Conservation (phyloP, 768 basidiomycete species). For the Lepiota subincarnata region DNA sequence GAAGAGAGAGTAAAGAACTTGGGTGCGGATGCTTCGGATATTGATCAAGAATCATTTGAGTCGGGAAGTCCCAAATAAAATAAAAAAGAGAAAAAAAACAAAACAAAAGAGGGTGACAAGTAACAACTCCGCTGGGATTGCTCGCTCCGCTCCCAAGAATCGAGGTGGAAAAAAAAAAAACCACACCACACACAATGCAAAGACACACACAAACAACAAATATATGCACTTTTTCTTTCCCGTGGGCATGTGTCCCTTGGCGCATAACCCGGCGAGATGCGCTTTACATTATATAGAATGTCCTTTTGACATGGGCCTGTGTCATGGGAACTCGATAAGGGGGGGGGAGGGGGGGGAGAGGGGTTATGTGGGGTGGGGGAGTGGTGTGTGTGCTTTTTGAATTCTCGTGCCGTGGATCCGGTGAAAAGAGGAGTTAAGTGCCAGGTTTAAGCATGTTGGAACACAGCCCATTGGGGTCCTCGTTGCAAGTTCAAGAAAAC, state of each 20-base stretch:
- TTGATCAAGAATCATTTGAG: not conserved
- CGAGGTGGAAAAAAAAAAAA: not conserved
- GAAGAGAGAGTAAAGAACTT: not conserved
- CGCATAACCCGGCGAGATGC: not conserved
- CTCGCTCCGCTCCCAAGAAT: slow-evolving; percentile 1
- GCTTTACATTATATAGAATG: not conserved
- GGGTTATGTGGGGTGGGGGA: too few relatives aligned
- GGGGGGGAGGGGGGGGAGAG: not conserved
- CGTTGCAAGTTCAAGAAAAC: slow-evolving; percentile 1
- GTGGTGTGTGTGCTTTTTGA: not conserved
- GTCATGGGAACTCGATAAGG: slow-evolving; percentile 8
- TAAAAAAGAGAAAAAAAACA: not conserved
- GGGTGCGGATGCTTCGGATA: not conserved
- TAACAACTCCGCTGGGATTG: slow-evolving; percentile 8
- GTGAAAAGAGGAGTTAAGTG: too few relatives aligned
- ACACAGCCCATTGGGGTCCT: not conserved
- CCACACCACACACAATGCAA: too few relatives aligned
- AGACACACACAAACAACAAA: too few relatives aligned
- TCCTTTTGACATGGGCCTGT: not conserved
- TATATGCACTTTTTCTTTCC: too few relatives aligned
- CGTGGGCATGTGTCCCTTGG: not conserved
- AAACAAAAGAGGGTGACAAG: slow-evolving; percentile 8
- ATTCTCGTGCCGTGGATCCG: slow-evolving; percentile 8
- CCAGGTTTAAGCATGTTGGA: slow-evolving; percentile 6
- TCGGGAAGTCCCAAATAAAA: not conserved